Evolutionary conservation across 805 yeast genomes (phyloP), one percentile per base, ranked within the genome.

Genomic region (Teunomyces gatunensis): DNA sequence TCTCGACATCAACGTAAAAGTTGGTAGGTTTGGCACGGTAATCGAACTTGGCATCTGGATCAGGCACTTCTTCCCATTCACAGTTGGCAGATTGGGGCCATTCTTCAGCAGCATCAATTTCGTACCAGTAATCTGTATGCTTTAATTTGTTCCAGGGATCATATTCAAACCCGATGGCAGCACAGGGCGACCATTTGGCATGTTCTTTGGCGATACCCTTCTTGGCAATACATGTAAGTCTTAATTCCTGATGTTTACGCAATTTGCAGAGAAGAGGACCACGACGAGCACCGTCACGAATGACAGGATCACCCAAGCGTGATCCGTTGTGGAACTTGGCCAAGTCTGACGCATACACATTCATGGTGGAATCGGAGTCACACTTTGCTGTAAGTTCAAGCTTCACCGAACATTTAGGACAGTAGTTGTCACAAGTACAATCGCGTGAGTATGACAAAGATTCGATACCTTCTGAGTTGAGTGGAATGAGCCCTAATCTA

Each of bases 121-220:
- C 99, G 65, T 86, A 89, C 99, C 99, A 94, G 63, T 80, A 88
- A 58, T 90, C 96, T 0, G 99, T 94, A 65, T 94, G 99, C 63
- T 87, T 85, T 59, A 94, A 77, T 69, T 92, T 94, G 70, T 94
- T 94, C 95, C 96, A 92, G n/a, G 99, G 99, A 61, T 92, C 99
- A 63, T 92, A 92, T 67, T 92, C 99, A 60, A 92, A 92, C 15
- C 96, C 97, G 47, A 92, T 80, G 18, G 98, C 98, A 0, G 97
- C 80, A 55, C 96, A 87, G 10, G 99, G 97, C 5, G 94, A 85
- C 99, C 99, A 94, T 63, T 94, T 94, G 43, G 99, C 97, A 64
- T 94, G 99, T 65, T 94, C 99, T 65, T 91, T 91, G 43, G 96
- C 88, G 49, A 90, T 90, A 39, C 98, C 99, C 73, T 94, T 94